Evolutionary conservation across 2,329 filamentous ascomycete genomes (phyloP).

Genomic region (Paecilomyces dactylethromorphus): DNA sequence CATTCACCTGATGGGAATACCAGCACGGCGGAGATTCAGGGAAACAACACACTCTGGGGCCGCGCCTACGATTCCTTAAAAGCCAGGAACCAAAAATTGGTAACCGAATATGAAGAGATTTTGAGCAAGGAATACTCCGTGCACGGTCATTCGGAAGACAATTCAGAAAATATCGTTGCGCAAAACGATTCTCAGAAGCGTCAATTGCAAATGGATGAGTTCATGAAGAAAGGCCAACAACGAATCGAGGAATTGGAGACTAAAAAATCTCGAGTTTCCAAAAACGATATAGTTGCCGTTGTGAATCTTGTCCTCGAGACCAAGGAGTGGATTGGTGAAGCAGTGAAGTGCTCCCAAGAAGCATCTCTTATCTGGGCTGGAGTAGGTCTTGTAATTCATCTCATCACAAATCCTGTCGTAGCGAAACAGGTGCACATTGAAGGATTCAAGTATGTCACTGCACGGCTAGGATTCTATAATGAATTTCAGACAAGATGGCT

Average conservation of each 20-base stretch:
- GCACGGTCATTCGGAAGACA: not conserved
- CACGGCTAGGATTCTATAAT: not conserved
- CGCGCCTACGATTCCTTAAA: not conserved
- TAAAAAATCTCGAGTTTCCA: not conserved
- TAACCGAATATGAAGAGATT: not conserved
- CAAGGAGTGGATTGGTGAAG: not conserved
- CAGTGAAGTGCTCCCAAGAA: not conserved
- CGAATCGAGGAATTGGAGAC: not conserved
- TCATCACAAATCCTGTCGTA: not conserved
- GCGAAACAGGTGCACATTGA: not conserved
- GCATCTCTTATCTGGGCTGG: not conserved
- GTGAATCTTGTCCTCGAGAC: not conserved
- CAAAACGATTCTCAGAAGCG: not conserved
- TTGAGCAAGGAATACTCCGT: not conserved
- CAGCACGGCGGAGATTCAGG: not conserved
- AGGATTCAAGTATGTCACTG: not conserved
- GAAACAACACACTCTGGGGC: not conserved
- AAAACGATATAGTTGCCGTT: not conserved
- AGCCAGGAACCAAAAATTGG: not conserved
- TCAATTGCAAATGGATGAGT: not conserved
- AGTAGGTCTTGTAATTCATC: not conserved
- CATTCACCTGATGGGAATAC: not conserved
- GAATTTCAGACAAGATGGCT: not conserved
- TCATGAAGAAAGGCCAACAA: not conserved
- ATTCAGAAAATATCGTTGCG: not conserved